Evolutionary conservation across 139 green algal species (phyloP), one percentile per base, ranked within the genome.

Genomic region (Yamagishiella unicocca): DNA sequence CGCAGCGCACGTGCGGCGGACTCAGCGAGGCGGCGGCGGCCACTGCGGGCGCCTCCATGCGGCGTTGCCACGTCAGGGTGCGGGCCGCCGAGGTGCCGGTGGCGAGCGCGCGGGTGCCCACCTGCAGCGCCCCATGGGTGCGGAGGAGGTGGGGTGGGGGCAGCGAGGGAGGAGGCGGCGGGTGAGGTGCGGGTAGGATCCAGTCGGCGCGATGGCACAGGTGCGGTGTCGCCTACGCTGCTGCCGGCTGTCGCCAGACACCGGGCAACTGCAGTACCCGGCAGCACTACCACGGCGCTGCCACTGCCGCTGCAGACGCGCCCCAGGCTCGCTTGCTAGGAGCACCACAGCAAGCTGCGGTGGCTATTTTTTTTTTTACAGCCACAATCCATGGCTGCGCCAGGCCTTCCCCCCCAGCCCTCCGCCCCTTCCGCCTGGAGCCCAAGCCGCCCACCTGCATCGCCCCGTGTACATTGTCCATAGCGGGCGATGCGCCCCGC

Each of bases 81-180:
- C 38, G 38, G 8, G 78, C 31, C 43, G 43, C 43, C 31, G 61
- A 54, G 22, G 64, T 67, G 80, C 80, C 62, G 61, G 80, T 62
- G 4, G 80, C n/a, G 43, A 86, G 42, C 17, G 80, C 80, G 42
- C 64, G 80, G 0, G 80, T 67, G 80, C 80, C 80, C 21, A 86
- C 31, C 80, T 85, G 79, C 21, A 33, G n/a, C n/a, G n/a, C n/a
- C n/a, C n/a, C n/a, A n/a, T 37, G 38, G 68, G 14, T 7, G 19
- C 37, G 14, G 33, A n/a, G 33, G 35, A 35, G 19, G 35, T 9
- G 66, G 33, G 66, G 33, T 10, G 33, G 66, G 35, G 35, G 7
- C 21, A 5, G 66, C n/a, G 22, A 29, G 31, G 66, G 12, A 66
- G 55, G 55, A 66, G 55, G 55, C n/a, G n/a, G n/a, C n/a, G n/a